Evolutionary conservation across 2,329 filamentous ascomycete species (phyloP).

Genomic region (Cladorrhinum sp.): DNA sequence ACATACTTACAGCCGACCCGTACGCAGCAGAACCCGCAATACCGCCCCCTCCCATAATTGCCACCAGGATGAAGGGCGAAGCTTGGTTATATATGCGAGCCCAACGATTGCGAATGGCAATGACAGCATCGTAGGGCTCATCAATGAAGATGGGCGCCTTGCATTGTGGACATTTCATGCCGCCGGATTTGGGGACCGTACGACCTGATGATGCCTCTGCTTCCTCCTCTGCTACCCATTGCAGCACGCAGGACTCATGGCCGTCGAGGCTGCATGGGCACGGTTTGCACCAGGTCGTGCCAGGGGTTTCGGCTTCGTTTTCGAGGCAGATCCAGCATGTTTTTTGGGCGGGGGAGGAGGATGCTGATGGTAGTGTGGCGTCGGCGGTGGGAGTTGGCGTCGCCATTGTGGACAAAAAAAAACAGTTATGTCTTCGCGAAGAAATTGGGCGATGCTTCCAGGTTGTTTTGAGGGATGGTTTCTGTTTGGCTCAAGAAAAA

Average conservation of each 20-base stretch:
- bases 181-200: conserved; percentile 45
- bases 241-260: conserved; percentile 83
- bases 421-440: too few species aligned
- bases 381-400: not conserved
- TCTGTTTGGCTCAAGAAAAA: too few species aligned
- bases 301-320: conserved; percentile 50
- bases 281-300: conserved; percentile 71
- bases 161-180: conserved; percentile 84
- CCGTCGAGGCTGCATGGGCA: conserved; percentile 89
- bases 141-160: conserved; percentile 75
- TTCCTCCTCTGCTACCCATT: conserved; percentile 93
- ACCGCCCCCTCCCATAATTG: conserved; percentile 52
- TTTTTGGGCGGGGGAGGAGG: conserved; percentile 20
- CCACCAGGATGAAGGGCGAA: conserved; percentile 62
- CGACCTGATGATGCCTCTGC: conserved; percentile 28
- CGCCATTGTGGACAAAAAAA: conserved; percentile 11
- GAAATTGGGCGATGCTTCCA: not conserved
- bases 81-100: conserved; percentile 53
- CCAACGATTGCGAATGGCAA: conserved; percentile 61
- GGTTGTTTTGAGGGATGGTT: too few species aligned
- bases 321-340: conserved; percentile 62
- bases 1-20: conserved; percentile 37
- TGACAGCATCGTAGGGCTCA: conserved; percentile 69
- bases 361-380: conserved; percentile 10
- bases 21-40: conserved; percentile 53